phyloP scores from a whole-genome alignment of 441 rosid genomes.

The Corymbia calophylla region DNA sequence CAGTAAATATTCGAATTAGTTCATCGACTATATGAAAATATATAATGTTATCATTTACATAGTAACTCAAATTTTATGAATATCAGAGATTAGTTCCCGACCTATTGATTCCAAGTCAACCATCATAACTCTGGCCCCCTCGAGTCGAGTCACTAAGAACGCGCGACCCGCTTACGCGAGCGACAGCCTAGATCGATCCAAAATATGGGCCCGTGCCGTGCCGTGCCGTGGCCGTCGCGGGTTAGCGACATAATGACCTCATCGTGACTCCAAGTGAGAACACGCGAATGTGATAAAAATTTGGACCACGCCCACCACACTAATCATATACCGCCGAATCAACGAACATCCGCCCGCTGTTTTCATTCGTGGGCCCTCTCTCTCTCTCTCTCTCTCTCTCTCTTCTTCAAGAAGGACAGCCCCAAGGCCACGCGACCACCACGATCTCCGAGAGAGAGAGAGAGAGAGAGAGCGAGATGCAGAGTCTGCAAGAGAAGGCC shows the following conservation, averaged over 20 bases:
- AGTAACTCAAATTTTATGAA: too few species aligned
- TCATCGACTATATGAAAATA: rapidly evolving
- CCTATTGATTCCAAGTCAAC: neutral
- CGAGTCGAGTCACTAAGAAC: too few species aligned
- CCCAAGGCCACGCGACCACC: constrained; percentile 25
- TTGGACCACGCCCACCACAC: neutral
- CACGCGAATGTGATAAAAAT: neutral
- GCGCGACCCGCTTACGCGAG: too few species aligned
- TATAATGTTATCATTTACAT: too few species aligned
- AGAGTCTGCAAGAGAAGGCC: constrained; percentile 78
- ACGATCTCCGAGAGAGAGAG: neutral
- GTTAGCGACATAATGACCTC: neutral
- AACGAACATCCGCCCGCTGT: neutral
- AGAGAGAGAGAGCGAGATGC: constrained; percentile 27
- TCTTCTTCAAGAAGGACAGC: neutral
- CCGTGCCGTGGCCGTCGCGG: neutral
- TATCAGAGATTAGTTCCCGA: too few species aligned
- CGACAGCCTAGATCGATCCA: neutral
- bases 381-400: neutral
- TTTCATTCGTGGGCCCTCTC: neutral
- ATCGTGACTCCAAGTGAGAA: neutral
- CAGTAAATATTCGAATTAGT: too few species aligned
- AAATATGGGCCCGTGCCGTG: neutral
- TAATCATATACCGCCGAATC: neutral
- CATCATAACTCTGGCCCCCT: too few species aligned